phyloP scores from a whole-genome alignment of 352 stramenopile genomes.

The Phytophthora agathidicida region DNA sequence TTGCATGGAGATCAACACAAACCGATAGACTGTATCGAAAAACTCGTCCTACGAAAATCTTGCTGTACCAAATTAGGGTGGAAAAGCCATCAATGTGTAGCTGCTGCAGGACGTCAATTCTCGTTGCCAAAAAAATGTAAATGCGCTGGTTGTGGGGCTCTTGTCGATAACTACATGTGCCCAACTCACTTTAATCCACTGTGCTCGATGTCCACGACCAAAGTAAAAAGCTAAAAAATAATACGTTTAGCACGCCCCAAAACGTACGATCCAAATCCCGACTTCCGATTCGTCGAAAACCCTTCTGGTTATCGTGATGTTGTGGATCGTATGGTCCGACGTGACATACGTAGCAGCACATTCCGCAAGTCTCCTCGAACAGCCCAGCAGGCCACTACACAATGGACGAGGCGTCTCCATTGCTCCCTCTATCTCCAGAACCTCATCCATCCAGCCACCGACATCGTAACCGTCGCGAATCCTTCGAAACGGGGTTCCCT shows the following conservation, averaged over 20 bases:
- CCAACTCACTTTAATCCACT: too few relatives aligned
- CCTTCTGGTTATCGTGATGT: slow-evolving; percentile 17
- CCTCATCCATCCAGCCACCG: slow-evolving; percentile 12
- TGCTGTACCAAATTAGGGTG: too few relatives aligned
- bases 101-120: too few relatives aligned
- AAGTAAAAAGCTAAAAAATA: too few relatives aligned
- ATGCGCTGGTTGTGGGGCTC: too few relatives aligned
- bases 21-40: slow-evolving; percentile 17
- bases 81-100: too few relatives aligned
- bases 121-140: too few relatives aligned
- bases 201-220: too few relatives aligned
- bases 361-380: not conserved
- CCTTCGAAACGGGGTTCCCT: slow-evolving; percentile 44
- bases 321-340: slow-evolving; percentile 29
- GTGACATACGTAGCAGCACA: slow-evolving; percentile 10
- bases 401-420: slow-evolving; percentile 34
- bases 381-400: slow-evolving; percentile 1
- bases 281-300: slow-evolving; percentile 23
- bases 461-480: slow-evolving; percentile 27
- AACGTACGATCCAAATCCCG: too few relatives aligned
- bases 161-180: too few relatives aligned
- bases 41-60: too few relatives aligned
- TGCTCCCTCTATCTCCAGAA: slow-evolving; percentile 24
- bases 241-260: too few relatives aligned
- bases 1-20: slow-evolving; percentile 9